These are phyloP conservation scores for Pouteria glomerata DNA, from an alignment of 148 eudicot genomes.

Conservation along the genomic window DNA sequence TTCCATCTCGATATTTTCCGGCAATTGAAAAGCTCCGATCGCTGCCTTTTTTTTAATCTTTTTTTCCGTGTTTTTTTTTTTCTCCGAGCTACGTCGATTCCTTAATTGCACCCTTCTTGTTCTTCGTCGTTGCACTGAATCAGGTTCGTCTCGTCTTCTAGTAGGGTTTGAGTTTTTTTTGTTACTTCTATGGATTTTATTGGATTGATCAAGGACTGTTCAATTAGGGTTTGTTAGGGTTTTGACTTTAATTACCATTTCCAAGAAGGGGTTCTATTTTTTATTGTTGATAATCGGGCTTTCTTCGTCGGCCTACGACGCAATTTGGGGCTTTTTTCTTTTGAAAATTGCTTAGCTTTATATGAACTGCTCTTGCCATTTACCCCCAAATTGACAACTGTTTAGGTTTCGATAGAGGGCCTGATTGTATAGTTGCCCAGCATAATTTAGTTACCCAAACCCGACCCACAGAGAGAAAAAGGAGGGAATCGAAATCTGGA, in stretches of 20 bases:
- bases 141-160: slow-evolving; percentile 4
- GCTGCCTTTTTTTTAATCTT: too few relatives aligned
- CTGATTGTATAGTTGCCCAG: not conserved
- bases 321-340: not conserved
- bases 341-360: not conserved
- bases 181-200: not conserved
- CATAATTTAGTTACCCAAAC: not conserved
- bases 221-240: not conserved
- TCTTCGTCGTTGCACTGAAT: not conserved
- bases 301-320: not conserved
- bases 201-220: not conserved
- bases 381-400: not conserved
- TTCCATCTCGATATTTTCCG: not conserved
- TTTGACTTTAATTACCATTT: not conserved
- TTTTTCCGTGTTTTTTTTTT: too few relatives aligned
- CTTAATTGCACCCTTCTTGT: not conserved
- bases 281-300: not conserved
- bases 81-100: not conserved
- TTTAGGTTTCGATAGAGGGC: not conserved
- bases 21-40: slow-evolving; percentile 3
- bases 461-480: not conserved
- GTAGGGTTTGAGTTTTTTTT: not conserved
- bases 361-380: not conserved
- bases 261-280: too few relatives aligned
- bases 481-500: not conserved